Percentiles rank a stretch among this genome's conserved stretches.
phyloP scores from a whole-genome alignment of 495 filamentous ascomycete species.

The Rostrohypoxylon terebratum region DNA sequence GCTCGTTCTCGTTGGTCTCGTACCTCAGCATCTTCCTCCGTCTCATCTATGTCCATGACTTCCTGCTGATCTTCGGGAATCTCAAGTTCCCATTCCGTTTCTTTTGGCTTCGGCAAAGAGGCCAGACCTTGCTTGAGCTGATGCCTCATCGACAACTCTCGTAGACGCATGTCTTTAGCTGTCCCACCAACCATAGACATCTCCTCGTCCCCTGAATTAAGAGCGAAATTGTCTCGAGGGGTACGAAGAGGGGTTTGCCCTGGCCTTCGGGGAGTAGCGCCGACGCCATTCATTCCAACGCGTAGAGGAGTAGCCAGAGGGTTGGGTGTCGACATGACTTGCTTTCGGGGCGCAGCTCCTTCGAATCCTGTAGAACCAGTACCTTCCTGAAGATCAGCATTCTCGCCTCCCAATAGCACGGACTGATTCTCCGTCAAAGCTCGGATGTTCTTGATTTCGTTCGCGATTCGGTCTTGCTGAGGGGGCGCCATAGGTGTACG shows the following conservation, averaged over 20 bases:
- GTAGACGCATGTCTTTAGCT: slow-evolving; percentile 78
- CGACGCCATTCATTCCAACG: slow-evolving; percentile 72
- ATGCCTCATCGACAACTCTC: slow-evolving; percentile 76
- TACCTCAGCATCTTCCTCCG: slow-evolving; percentile 86
- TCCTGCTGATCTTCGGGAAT: slow-evolving; percentile 87
- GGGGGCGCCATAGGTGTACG: slow-evolving; percentile 90
- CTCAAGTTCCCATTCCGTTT: slow-evolving; percentile 91
- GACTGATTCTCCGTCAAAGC: slow-evolving; percentile 95
- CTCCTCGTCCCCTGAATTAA: slow-evolving; percentile 76
- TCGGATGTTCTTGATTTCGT: slow-evolving; percentile 94
- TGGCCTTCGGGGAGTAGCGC: slow-evolving; percentile 75
- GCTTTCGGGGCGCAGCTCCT: slow-evolving; percentile 81
- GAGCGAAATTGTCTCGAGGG: slow-evolving; percentile 86
- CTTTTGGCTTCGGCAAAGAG: slow-evolving; percentile 90
- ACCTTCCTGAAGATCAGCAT: slow-evolving; percentile 87
- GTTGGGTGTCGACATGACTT: slow-evolving; percentile 89
- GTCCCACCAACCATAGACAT: slow-evolving; percentile 80
- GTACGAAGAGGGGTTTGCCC: slow-evolving; percentile 92
- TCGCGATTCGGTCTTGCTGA: slow-evolving; percentile 93
- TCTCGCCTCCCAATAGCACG: slow-evolving; percentile 94
- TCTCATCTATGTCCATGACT: slow-evolving; percentile 61
- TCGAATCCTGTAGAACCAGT: slow-evolving; percentile 88
- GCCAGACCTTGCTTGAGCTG: slow-evolving; percentile 79
- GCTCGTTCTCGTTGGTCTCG: slow-evolving; percentile 78
- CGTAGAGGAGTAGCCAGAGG: slow-evolving; percentile 93